Evolutionary conservation across 2,329 filamentous ascomycete species (phyloP).

Genomic region (Colletotrichum sp.): DNA sequence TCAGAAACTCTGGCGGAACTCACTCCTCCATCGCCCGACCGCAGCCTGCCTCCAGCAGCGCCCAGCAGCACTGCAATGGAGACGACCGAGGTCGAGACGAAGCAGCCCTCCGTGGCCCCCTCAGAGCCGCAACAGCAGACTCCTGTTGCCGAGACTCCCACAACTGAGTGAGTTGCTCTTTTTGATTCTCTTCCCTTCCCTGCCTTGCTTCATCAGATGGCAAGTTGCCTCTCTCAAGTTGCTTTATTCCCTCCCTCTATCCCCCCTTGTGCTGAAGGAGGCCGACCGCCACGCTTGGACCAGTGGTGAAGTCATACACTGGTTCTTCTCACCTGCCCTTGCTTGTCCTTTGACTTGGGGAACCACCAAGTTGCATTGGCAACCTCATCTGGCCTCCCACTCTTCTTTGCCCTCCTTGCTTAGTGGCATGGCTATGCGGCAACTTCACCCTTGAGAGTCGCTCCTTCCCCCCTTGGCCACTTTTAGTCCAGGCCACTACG

Average conservation of each 20-base stretch:
- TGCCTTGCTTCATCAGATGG: background rate
- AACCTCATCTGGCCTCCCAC: background rate
- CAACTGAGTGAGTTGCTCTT: constrained; percentile 10
- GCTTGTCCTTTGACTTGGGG: background rate
- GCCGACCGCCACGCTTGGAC: background rate
- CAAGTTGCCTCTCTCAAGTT: background rate
- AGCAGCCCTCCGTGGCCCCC: constrained; percentile 18
- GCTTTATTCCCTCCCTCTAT: background rate
- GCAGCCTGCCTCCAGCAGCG: background rate
- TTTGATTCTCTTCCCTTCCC: background rate
- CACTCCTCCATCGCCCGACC: background rate
- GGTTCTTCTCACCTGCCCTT: background rate
- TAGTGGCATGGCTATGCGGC: background rate
- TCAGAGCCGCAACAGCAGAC: constrained; percentile 14
- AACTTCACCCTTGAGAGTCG: background rate
- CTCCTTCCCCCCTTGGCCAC: background rate
- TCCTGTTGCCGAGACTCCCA: constrained; percentile 9
- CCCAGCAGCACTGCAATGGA: constrained; percentile 2
- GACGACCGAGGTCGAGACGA: constrained; percentile 16
- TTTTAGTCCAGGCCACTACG: background rate
- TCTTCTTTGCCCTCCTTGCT: background rate
- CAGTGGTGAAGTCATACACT: constrained; percentile 19
- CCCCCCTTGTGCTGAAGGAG: background rate
- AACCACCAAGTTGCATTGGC: background rate
- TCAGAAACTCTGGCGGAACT: background rate